Evolutionary conservation across 495 filamentous ascomycete genomes (phyloP).

Genomic region (Opeltia flavorubescens): DNA sequence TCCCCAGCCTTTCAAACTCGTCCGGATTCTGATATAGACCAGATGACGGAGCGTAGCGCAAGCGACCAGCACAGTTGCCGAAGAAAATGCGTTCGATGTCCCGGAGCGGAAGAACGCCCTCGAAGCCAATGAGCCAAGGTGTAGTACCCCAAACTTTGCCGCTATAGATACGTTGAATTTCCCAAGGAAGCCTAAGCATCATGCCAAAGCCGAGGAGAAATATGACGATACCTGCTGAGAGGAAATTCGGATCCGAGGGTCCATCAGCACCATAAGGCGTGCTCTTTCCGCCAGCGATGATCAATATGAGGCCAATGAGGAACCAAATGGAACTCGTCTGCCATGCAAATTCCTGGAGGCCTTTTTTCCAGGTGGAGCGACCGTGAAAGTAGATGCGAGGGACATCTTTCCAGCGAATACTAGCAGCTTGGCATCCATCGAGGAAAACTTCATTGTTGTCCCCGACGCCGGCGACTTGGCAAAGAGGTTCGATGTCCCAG

Average conservation of each 20-base stretch:
- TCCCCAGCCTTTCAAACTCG: not conserved
- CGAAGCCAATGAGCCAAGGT: not conserved
- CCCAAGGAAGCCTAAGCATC: not conserved
- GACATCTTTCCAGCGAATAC: slow-evolving; percentile 5
- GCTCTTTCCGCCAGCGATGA: not conserved
- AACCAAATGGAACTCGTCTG: too few relatives aligned
- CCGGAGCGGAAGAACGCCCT: not conserved
- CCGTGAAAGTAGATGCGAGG: not conserved
- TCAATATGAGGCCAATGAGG: not conserved
- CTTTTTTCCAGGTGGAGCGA: not conserved
- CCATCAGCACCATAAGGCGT: not conserved
- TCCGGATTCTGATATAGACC: not conserved
- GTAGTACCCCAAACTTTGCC: not conserved
- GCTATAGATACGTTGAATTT: not conserved
- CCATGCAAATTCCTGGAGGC: not conserved
- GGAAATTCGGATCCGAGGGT: not conserved
- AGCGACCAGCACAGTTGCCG: not conserved
- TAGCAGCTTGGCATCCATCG: slow-evolving; percentile 13
- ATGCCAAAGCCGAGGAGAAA: too few relatives aligned
- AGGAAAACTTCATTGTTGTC: slow-evolving; percentile 12
- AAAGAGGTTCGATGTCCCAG: slow-evolving; percentile 28
- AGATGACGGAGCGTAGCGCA: not conserved
- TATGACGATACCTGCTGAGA: not conserved
- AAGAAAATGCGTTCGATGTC: not conserved
- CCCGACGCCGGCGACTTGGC: slow-evolving; percentile 22